phyloP scores from a whole-genome alignment of 192 early-diverging fungal species.

The Allomyces macrogynus region DNA sequence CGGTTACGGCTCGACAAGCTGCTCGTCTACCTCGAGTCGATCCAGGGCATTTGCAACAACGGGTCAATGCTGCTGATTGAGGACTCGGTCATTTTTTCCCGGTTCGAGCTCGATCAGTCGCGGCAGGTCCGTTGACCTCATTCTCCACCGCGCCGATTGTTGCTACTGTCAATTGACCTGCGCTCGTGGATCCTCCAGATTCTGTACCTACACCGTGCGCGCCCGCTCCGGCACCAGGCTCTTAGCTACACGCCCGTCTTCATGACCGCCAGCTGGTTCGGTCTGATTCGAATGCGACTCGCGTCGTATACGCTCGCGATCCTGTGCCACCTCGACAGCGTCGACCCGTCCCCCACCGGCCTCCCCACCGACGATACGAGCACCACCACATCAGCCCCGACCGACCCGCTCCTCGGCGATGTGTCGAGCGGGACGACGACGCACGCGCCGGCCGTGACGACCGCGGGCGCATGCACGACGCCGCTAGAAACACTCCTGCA shows the following conservation, averaged over 20 bases:
- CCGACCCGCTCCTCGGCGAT: neutral
- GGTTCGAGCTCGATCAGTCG: slow-evolving; percentile 28
- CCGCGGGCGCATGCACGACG: slow-evolving; percentile 2
- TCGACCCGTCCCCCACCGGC: neutral
- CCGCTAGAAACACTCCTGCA: slow-evolving; percentile 15
- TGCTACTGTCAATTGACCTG: no score
- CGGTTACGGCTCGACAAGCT: slow-evolving; percentile 35
- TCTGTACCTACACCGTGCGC: slow-evolving; percentile 26
- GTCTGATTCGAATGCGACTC: slow-evolving; percentile 27
- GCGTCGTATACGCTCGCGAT: slow-evolving; percentile 26
- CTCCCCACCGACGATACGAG: neutral
- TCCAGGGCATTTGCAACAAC: slow-evolving; percentile 38
- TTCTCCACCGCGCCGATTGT: neutral
- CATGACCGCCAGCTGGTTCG: slow-evolving; percentile 24
- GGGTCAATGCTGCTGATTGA: slow-evolving; percentile 35
- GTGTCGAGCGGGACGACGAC: neutral
- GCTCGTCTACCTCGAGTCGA: slow-evolving; percentile 31
- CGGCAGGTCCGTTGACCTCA: slow-evolving; percentile 22
- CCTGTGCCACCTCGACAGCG: slow-evolving; percentile 20
- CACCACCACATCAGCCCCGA: no score
- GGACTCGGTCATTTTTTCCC: slow-evolving; percentile 26
- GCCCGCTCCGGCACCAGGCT: slow-evolving; percentile 17
- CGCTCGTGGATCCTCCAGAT: slow-evolving; percentile 10
- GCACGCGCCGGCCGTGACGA: neutral
- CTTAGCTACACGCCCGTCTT: slow-evolving; percentile 32